A percentile compares a stretch with the other conserved stretches of the same genome.
Conservation (phyloP, 2,329 filamentous ascomycete genomes). For the Fusarium agapanthi region DNA sequence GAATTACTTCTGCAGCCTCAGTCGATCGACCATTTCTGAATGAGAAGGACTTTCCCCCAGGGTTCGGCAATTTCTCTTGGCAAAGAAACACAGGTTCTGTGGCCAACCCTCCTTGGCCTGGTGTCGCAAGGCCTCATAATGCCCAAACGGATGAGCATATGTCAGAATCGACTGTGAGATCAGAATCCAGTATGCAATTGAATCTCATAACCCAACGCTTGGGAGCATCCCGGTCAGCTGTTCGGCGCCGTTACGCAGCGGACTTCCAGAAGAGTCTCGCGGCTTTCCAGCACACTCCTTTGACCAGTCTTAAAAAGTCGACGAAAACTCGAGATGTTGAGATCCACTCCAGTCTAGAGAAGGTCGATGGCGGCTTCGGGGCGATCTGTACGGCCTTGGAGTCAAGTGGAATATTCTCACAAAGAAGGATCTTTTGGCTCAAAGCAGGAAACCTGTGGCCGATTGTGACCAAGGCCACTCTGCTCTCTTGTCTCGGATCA, state of each 20-base stretch:
- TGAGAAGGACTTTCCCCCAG: not conserved
- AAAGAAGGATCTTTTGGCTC: slow-evolving; percentile 33
- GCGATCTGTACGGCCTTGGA: slow-evolving; percentile 19
- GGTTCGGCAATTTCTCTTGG: not conserved
- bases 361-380: slow-evolving; percentile 8
- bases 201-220: slow-evolving; percentile 13
- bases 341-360: slow-evolving; percentile 1
- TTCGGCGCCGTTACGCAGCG: slow-evolving; percentile 28
- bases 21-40: slow-evolving; percentile 18
- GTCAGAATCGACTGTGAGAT: not conserved
- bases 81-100: not conserved
- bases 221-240: slow-evolving; percentile 22
- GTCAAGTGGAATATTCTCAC: slow-evolving; percentile 2
- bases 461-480: slow-evolving; percentile 29
- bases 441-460: slow-evolving; percentile 39
- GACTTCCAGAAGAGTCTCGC: slow-evolving; percentile 34
- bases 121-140: not conserved
- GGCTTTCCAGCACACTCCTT: slow-evolving; percentile 25
- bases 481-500: slow-evolving; percentile 30
- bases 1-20: not conserved
- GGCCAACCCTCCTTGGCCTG: not conserved
- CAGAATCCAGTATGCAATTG: slow-evolving; percentile 6
- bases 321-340: not conserved
- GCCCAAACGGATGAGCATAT: not conserved
- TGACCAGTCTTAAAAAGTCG: not conserved